phyloP scores from a whole-genome alignment of 169 alveolate genomes.

The Plasmodium coatneyi region DNA sequence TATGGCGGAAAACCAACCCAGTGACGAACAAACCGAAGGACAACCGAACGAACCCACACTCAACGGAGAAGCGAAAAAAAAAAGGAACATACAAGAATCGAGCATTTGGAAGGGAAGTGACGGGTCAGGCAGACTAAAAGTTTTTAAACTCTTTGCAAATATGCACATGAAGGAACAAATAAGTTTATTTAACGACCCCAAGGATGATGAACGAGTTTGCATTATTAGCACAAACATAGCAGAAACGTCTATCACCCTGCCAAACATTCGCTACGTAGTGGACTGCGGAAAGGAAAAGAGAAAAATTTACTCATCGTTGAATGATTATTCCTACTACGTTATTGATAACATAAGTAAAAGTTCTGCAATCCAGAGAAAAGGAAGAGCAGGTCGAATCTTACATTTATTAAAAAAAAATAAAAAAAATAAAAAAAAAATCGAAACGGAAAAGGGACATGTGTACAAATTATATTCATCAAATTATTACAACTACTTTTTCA shows the following conservation, averaged over 20 bases:
- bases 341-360: slow-evolving; percentile 93
- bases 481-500: slow-evolving; percentile 72
- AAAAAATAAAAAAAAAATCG: slow-evolving; percentile 67
- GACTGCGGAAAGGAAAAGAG: slow-evolving; percentile 97
- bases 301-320: slow-evolving; percentile 88
- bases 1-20: not conserved
- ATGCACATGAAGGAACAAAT: slow-evolving; percentile 79
- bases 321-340: slow-evolving; percentile 91
- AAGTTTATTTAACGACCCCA: slow-evolving; percentile 88
- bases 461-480: slow-evolving; percentile 73
- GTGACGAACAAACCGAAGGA: not conserved
- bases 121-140: slow-evolving; percentile 79
- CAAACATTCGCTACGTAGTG: slow-evolving; percentile 96
- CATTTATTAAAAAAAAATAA: slow-evolving; percentile 71
- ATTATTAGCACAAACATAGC: slow-evolving; percentile 99
- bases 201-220: slow-evolving; percentile 92
- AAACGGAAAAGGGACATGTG: slow-evolving; percentile 75
- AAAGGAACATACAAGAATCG: slow-evolving; percentile 44
- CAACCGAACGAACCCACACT: slow-evolving; percentile 27
- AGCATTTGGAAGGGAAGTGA: slow-evolving; percentile 83
- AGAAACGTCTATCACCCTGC: slow-evolving; percentile 99
- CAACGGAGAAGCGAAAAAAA: slow-evolving; percentile 26
- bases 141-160: slow-evolving; percentile 91
- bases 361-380: slow-evolving; percentile 97
- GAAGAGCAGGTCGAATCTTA: slow-evolving; percentile 98